These are phyloP conservation scores for Morella rubra DNA, from an alignment of 306 rosid genomes.

Conservation along the genomic window DNA sequence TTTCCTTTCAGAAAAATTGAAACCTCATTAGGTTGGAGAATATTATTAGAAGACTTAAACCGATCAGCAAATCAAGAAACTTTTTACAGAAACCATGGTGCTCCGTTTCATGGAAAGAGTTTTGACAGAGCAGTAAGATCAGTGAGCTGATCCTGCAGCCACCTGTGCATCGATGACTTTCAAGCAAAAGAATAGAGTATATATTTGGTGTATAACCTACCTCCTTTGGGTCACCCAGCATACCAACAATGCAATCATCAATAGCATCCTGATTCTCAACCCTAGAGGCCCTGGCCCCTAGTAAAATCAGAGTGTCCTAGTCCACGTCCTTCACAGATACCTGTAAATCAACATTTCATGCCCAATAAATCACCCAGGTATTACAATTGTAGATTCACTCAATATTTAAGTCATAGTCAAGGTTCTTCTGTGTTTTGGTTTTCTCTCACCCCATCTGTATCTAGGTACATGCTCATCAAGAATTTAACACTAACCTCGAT, in stretches of 20 bases:
- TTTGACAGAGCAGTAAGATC: background rate
- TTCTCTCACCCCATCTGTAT: background rate
- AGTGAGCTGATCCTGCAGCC: background rate
- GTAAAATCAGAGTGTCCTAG: slow-evolving; percentile 53
- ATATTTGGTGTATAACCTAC: slow-evolving; percentile 21
- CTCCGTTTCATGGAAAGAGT: background rate
- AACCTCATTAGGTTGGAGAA: background rate
- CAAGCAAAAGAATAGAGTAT: background rate
- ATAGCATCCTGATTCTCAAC: slow-evolving; percentile 93
- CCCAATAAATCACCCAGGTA: background rate
- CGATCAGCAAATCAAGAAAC: background rate
- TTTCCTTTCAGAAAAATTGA: background rate
- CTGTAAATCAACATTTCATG: slow-evolving; percentile 30
- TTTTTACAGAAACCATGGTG: background rate
- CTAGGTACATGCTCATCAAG: background rate
- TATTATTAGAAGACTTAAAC: background rate
- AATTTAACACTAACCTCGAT: slow-evolving; percentile 49
- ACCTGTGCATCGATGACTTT: background rate
- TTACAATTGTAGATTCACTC: background rate
- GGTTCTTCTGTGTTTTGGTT: background rate
- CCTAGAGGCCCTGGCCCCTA: slow-evolving; percentile 87
- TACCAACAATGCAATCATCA: slow-evolving; percentile 91
- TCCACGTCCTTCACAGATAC: slow-evolving; percentile 60
- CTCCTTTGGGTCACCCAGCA: slow-evolving; percentile 96
- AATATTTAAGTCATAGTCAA: background rate